Evolutionary conservation across 1,139 yeast species (phyloP).

Genomic region (Zygotorulaspora mrakii): DNA sequence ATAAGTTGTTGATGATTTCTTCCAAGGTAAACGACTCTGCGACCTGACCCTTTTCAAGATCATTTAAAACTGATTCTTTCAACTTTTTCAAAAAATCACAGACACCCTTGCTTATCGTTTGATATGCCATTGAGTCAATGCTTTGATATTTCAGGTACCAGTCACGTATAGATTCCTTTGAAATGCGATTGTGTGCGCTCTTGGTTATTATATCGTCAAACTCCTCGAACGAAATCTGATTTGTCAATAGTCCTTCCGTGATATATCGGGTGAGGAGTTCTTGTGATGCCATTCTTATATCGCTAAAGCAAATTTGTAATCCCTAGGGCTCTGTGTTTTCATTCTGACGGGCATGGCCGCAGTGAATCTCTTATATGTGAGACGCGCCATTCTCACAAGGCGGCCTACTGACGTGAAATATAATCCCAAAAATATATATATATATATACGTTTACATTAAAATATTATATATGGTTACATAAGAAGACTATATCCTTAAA

Average conservation of each 20-base stretch:
- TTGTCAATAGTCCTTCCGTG: constrained; percentile 7
- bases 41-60: constrained; percentile 16
- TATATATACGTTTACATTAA: not conserved
- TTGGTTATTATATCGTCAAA: constrained; percentile 9
- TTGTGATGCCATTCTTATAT: constrained; percentile 13
- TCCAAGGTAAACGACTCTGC: constrained; percentile 21
- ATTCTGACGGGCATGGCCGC: no score
- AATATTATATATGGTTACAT: constrained; percentile 1
- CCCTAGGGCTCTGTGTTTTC: not conserved
- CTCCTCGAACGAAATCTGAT: constrained; percentile 6
- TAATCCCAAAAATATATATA: not conserved
- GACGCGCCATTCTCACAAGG: no score
- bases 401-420: no score
- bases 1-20: constrained; percentile 19
- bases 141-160: constrained; percentile 11
- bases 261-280: constrained; percentile 9
- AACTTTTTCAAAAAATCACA: constrained; percentile 7
- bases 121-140: constrained; percentile 5
- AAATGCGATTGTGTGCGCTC: constrained; percentile 2
- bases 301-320: no score
- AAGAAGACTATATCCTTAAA: constrained; percentile 25
- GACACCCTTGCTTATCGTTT: constrained; percentile 6
- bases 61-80: constrained; percentile 10
- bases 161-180: constrained; percentile 4
- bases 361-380: no score